These are phyloP conservation scores for Phytophthora idaei DNA, from an alignment of 352 stramenopile species.

Conservation along the genomic window DNA sequence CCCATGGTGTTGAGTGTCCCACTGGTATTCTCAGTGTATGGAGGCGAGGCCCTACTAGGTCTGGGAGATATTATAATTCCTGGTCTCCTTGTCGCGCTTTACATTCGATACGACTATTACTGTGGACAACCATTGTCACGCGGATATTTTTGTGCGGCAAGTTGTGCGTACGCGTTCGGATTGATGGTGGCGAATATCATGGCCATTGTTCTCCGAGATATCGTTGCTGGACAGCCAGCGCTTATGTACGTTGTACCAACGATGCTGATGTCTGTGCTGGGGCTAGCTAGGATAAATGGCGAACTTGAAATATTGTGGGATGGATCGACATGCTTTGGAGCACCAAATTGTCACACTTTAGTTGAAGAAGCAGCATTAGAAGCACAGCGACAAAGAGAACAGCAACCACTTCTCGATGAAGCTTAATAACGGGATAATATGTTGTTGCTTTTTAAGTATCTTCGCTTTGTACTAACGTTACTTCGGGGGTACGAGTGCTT, in stretches of 20 bases:
- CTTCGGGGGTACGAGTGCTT: too few species aligned
- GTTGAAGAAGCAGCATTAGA: slow-evolving; percentile 25
- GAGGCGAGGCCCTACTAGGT: slow-evolving; percentile 90
- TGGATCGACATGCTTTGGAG: slow-evolving; percentile 49
- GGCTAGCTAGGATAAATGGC: slow-evolving; percentile 54
- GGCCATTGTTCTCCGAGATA: slow-evolving; percentile 90
- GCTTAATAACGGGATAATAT: slow-evolving; percentile 5
- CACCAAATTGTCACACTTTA: slow-evolving; percentile 7
- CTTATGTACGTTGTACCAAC: slow-evolving; percentile 95
- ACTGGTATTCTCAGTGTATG: slow-evolving; percentile 88
- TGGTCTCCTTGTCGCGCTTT: slow-evolving; percentile 92
- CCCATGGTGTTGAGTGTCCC: slow-evolving; percentile 88
- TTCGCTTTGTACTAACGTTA: too few species aligned
- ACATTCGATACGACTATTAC: slow-evolving; percentile 90
- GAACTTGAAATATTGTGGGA: slow-evolving; percentile 83
- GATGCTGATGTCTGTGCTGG: slow-evolving; percentile 75
- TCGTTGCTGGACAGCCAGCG: slow-evolving; percentile 91
- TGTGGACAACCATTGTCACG: slow-evolving; percentile 53
- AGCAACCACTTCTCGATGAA: slow-evolving; percentile 22
- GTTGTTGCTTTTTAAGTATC: background rate
- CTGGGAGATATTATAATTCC: slow-evolving; percentile 95
- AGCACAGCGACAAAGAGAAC: slow-evolving; percentile 24
- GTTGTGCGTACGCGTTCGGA: slow-evolving; percentile 87
- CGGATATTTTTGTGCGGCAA: slow-evolving; percentile 79
- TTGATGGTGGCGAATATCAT: slow-evolving; percentile 92